Evolutionary conservation across 768 basidiomycete species (phyloP), one percentile per base, ranked within the genome.

Genomic region (Podaxis sp.): DNA sequence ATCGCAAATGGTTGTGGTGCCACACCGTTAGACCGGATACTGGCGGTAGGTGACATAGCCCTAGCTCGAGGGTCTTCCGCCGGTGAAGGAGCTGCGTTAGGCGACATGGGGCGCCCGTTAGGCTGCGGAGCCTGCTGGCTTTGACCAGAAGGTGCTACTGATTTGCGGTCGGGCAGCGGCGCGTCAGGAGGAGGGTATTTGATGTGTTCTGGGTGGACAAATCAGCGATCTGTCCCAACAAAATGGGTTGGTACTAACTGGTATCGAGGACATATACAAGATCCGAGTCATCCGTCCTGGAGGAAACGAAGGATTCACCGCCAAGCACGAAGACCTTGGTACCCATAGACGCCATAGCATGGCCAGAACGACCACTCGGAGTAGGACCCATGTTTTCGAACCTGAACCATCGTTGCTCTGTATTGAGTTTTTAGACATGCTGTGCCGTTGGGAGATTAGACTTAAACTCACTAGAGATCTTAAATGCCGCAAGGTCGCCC

Each of bases 381-480:
- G 93, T 85, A 17, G 96, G 96, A 0, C 97, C 97, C 97, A 99
- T 99, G 71, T 98, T 97, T 75, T 98, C 95, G 80, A 99, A 99
- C 94, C 96, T 98, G 77, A 96, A 99, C 97, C 97, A 99, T 68
- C 97, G 84, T 70, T 94, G 93, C 75, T 95, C 96, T 98, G 72
- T 52, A 64, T 46, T 29, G 56, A 66, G 55, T 66, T 57, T 24
- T 36, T n/a, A 36, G 33, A 52, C 57, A 50, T 46, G 56, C 7
- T n/a, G 13, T 56, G 11, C 5, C 33, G 25, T 22, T 15, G 17
- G 51, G 52, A 27, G 27, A 37, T 36, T 13, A 40, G 40, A 59
- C 63, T 25, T 49, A 19, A 24, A 85, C 96, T 70, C 67, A 98
- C 96, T 98, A 9, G 94, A 88, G 63, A 99, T 87, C 77, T 96